phyloP scores from a whole-genome alignment of 257 asterid genomes.

The Solanum ossicruentum region DNA sequence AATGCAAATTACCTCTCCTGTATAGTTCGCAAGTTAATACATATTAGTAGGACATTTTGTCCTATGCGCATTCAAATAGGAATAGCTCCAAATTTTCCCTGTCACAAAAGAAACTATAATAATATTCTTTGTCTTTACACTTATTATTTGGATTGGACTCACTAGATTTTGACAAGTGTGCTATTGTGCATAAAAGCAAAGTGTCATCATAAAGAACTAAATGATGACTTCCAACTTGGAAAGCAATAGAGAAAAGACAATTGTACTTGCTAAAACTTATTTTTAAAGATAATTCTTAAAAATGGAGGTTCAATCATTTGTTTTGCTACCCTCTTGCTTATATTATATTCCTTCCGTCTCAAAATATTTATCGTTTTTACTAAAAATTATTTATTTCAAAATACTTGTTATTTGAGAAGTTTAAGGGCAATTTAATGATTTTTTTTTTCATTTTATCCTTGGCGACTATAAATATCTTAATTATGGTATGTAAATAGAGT shows the following conservation, averaged over 20 bases:
- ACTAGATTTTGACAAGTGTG: not conserved
- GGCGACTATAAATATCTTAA: not conserved
- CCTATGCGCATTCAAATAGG: too few relatives aligned
- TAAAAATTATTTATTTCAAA: not conserved
- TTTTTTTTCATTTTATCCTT: not conserved
- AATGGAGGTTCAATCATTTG: not conserved
- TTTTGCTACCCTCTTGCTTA: not conserved
- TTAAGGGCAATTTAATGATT: not conserved
- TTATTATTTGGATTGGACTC: not conserved
- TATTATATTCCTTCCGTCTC: not conserved
- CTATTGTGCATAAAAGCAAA: not conserved
- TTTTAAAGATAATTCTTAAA: not conserved
- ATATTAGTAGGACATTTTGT: too few relatives aligned
- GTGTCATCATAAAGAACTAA: not conserved
- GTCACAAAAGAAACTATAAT: not conserved
- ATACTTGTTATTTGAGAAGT: not conserved
- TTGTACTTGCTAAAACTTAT: not conserved
- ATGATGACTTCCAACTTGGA: slow-evolving; percentile 31
- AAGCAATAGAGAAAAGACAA: not conserved
- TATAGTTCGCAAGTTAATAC: too few relatives aligned
- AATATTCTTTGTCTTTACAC: not conserved
- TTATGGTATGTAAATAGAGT: not conserved
- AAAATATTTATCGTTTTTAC: not conserved
- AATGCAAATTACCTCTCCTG: too few relatives aligned
- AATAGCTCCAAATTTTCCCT: too few relatives aligned